These are phyloP conservation scores for Leccinellum luteum DNA, from an alignment of 768 basidiomycete species.

Conservation along the genomic window DNA sequence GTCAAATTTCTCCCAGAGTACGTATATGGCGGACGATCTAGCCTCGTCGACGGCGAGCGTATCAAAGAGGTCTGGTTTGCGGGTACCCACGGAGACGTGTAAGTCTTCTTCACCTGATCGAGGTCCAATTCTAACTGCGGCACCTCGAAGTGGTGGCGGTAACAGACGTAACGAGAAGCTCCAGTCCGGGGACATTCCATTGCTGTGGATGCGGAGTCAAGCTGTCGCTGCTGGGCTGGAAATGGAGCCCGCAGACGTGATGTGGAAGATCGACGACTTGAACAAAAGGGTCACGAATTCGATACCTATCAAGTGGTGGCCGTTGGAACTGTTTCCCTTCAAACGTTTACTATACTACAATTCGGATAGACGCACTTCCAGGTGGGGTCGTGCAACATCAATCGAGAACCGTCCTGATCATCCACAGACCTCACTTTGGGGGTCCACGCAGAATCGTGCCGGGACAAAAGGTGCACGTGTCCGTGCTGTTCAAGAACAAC, in stretches of 20 bases:
- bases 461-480: slow-evolving; percentile 33
- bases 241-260: slow-evolving; percentile 22
- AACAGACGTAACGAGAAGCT: slow-evolving; percentile 28
- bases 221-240: slow-evolving; percentile 24
- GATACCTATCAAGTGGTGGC: slow-evolving; percentile 20
- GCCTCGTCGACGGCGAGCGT: slow-evolving; percentile 12
- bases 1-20: slow-evolving; percentile 49
- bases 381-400: slow-evolving; percentile 7
- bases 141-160: slow-evolving; percentile 24
- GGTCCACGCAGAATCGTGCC: slow-evolving; percentile 25
- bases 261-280: slow-evolving; percentile 30
- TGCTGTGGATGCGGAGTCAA: slow-evolving; percentile 33
- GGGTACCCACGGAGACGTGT: slow-evolving; percentile 41
- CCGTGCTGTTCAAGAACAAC: slow-evolving; percentile 29
- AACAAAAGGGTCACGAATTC: slow-evolving; percentile 22
- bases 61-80: slow-evolving; percentile 45
- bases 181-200: slow-evolving; percentile 27
- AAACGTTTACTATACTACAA: slow-evolving; percentile 29
- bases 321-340: slow-evolving; percentile 23
- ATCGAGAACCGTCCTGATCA: slow-evolving; percentile 5
- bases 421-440: slow-evolving; percentile 26
- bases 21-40: slow-evolving; percentile 28
- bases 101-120: slow-evolving; percentile 3
- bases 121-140: background rate
- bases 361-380: slow-evolving; percentile 19